Conservation (phyloP, 192 early-diverging fungal genomes). For the Allomyces arbusculus region DNA sequence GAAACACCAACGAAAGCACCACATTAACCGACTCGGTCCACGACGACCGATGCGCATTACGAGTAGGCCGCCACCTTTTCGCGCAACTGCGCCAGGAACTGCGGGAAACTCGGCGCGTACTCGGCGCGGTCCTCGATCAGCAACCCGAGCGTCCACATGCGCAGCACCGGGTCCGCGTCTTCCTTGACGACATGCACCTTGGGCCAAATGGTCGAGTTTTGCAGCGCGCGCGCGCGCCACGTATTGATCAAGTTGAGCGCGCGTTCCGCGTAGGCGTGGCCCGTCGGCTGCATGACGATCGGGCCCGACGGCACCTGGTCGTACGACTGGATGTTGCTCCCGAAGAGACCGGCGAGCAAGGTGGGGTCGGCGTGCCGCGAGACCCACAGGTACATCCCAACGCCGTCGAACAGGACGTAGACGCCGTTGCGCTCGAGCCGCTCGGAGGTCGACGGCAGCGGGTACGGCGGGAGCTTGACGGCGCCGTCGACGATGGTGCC, state of each 20-base stretch:
- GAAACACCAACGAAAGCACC: no score
- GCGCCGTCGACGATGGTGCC: background rate
- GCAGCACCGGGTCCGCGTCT: conserved; percentile 63
- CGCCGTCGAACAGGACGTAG: conserved; percentile 67
- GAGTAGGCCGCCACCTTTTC: conserved; percentile 28
- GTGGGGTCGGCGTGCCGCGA: conserved; percentile 59
- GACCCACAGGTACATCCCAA: conserved; percentile 76
- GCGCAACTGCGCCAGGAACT: conserved; percentile 50
- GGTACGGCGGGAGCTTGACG: background rate
- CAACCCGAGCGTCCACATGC: conserved; percentile 67
- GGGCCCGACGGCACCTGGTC: conserved; percentile 58
- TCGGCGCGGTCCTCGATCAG: conserved; percentile 84
- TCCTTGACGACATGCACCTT: conserved; percentile 73
- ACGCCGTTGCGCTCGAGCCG: conserved; percentile 62
- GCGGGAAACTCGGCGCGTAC: conserved; percentile 50
- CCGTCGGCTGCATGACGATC: conserved; percentile 21
- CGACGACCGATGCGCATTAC: background rate
- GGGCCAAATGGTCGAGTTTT: conserved; percentile 40
- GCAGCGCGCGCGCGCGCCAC: conserved; percentile 41
- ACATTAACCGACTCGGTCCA: no score
- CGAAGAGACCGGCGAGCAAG: conserved; percentile 48
- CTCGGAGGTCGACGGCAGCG: conserved; percentile 41
- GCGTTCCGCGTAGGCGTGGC: conserved; percentile 9
- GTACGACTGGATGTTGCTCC: conserved; percentile 38
- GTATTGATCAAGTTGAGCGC: conserved; percentile 56